A percentile compares a stretch with the other conserved stretches of the same genome.
These are phyloP conservation scores for Nemophila menziesii DNA, from an alignment of 257 asterid genomes.

Conservation along the genomic window DNA sequence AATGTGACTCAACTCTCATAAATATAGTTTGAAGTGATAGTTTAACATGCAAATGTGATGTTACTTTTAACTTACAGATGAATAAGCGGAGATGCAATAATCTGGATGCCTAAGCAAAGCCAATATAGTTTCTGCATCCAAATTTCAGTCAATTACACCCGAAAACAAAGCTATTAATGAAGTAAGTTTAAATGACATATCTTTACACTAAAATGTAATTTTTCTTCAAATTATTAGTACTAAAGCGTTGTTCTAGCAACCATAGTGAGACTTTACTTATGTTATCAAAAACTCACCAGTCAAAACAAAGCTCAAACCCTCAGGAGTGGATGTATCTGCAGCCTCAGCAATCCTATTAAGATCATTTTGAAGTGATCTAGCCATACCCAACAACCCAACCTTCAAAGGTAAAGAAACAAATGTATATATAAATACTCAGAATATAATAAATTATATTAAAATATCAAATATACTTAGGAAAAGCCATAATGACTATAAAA, in stretches of 20 bases:
- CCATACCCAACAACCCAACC: constrained; percentile 92
- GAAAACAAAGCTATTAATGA: too few species aligned
- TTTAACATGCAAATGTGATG: not conserved
- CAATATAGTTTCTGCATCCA: constrained; percentile 79
- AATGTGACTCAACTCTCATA: constrained; percentile 4
- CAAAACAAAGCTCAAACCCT: constrained; percentile 84
- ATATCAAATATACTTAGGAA: too few species aligned
- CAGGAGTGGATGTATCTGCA: constrained; percentile 79
- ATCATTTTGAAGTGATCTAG: constrained; percentile 76
- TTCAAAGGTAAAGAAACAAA: constrained; percentile 14
- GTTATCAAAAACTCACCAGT: constrained; percentile 41
- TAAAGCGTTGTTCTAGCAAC: too few species aligned
- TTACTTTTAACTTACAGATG: constrained; percentile 50
- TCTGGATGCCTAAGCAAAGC: constrained; percentile 97
- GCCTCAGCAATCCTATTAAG: constrained; percentile 77
- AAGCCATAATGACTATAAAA: too few species aligned
- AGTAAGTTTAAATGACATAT: too few species aligned
- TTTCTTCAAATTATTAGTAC: too few species aligned
- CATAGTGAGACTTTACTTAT: too few species aligned
- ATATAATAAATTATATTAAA: not conserved
- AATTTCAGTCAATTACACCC: not conserved
- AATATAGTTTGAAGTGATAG: too few species aligned
- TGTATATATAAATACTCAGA: constrained; percentile 7
- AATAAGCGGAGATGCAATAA: constrained; percentile 86
- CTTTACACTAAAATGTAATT: too few species aligned